A percentile compares a stretch with the other conserved stretches of the same genome.
Evolutionary conservation across 2,329 filamentous ascomycete species (phyloP).

Genomic region (Pseudocercospora eumusae): DNA sequence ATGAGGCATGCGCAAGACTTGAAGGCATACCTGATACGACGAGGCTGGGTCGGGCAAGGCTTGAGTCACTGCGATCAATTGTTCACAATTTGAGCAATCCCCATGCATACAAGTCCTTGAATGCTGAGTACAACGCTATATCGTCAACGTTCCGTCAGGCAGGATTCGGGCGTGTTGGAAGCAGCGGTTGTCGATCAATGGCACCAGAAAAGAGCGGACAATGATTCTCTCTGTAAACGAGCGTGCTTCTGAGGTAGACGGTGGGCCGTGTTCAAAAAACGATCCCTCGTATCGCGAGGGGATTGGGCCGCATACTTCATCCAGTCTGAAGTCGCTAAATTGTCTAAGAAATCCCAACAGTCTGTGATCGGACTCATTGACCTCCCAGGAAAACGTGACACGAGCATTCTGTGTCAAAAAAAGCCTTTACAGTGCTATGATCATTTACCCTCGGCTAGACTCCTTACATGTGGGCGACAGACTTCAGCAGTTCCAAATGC

Average conservation of each 20-base stretch:
- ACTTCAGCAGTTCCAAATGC: constrained; percentile 1
- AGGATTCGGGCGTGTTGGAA: neutral
- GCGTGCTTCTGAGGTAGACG: too few relatives aligned
- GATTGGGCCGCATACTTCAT: too few relatives aligned
- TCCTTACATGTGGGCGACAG: neutral
- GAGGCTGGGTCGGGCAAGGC: neutral
- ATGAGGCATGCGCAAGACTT: neutral
- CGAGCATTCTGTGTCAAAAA: neutral
- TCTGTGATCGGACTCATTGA: too few relatives aligned
- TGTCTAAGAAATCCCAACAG: too few relatives aligned
- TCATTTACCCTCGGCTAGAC: constrained; percentile 4
- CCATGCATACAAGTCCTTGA: neutral
- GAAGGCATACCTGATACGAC: neutral
- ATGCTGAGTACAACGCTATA: neutral
- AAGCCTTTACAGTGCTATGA: too few relatives aligned
- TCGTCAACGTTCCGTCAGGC: neutral
- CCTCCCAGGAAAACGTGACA: too few relatives aligned
- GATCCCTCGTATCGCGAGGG: too few relatives aligned
- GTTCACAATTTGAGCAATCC: neutral
- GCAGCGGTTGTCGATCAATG: neutral
- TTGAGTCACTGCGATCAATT: neutral
- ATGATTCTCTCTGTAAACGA: too few relatives aligned
- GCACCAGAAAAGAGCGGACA: neutral
- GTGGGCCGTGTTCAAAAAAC: too few relatives aligned
- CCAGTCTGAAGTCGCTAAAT: too few relatives aligned